Base-by-base conservation (phyloP, 2,329 filamentous ascomycete species). In the Colletotrichum truncatum region DNA sequence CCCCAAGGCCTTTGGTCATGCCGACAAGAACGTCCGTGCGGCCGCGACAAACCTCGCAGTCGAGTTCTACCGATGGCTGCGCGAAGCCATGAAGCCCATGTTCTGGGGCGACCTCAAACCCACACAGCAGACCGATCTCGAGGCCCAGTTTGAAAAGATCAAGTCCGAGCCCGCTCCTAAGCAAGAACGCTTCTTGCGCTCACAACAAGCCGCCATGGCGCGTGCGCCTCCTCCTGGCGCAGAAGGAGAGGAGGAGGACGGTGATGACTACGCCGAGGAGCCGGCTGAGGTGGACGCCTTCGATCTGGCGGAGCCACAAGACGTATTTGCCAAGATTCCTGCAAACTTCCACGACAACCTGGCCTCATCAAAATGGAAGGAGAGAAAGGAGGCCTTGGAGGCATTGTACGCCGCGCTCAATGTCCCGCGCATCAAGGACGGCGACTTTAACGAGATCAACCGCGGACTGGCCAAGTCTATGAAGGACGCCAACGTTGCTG, bases 401-500 rank as follows among this genome's bases (percentile, higher is more conserved):
- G 93, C 88, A 9, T 84, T 98, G 0, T 91, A 90, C 71, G 87
- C 87, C 12, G 85, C 89, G 3, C 79, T 97, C 59, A 97, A 97
- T 71, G 91, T 97, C 39, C 94, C 95, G 12, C 88, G 91, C 67
- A 97, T 99, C 77, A 97, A 97, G 77, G 95, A 98, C 71, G 93
- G 89, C 6, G 91, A 93, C 58, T 98, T 94, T 74, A 88, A 91
- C 75, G 95, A 98, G 72, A 86, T 98, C 70, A 89, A 93, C 60
- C 87, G 93, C 66, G 91, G 89, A 4, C 85, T 98, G 58, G 95
- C 96, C 45, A 99, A 98, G 79, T 93, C 89, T 72, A 99, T 99
- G 96, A 99, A 99, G 78, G 97, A 99, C 72, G 96, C 97, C 71
- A 99, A 99, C 74, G 91, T 99, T 70, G 91, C 93, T 5, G 96